Percentiles rank a stretch among this genome's conserved stretches.
These are phyloP conservation scores for Apophysomyces ossiformis DNA, from an alignment of 371 early-diverging fungal species.

Conservation along the genomic window DNA sequence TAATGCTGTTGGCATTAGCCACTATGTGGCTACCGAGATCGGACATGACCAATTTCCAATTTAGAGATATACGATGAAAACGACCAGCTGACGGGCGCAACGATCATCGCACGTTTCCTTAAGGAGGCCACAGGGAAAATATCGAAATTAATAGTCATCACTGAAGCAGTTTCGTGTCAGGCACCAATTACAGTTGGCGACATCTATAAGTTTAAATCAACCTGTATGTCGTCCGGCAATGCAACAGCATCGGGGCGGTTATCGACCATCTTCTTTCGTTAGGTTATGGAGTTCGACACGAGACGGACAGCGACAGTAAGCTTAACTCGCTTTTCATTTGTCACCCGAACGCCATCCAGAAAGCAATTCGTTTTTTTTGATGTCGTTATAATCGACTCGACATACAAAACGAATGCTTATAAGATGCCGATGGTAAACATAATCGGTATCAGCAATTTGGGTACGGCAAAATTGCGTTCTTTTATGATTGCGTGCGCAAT, in stretches of 20 bases:
- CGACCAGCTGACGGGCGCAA: neutral
- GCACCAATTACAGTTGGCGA: too few species aligned
- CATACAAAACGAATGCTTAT: too few species aligned
- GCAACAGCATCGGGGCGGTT: too few species aligned
- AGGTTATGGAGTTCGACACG: too few species aligned
- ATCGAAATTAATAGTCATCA: neutral
- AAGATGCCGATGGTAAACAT: neutral
- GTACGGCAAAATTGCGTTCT: neutral
- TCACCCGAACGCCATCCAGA: too few species aligned
- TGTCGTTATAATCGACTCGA: too few species aligned
- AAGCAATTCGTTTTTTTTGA: too few species aligned
- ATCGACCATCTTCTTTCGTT: too few species aligned
- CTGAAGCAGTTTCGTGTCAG: neutral
- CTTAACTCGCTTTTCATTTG: too few species aligned
- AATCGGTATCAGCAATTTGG: neutral
- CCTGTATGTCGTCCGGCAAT: too few species aligned
- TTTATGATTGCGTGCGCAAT: neutral
- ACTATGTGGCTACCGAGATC: slow-evolving; percentile 29
- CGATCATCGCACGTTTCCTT: neutral
- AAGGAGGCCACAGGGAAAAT: neutral
- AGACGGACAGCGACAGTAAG: too few species aligned
- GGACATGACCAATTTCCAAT: slow-evolving; percentile 22
- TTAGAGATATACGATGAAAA: slow-evolving; percentile 11
- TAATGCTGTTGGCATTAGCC: slow-evolving; percentile 14
- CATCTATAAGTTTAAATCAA: too few species aligned